These are phyloP conservation scores for Penicillium arizonense DNA, from an alignment of 495 filamentous ascomycete genomes.

Conservation along the genomic window DNA sequence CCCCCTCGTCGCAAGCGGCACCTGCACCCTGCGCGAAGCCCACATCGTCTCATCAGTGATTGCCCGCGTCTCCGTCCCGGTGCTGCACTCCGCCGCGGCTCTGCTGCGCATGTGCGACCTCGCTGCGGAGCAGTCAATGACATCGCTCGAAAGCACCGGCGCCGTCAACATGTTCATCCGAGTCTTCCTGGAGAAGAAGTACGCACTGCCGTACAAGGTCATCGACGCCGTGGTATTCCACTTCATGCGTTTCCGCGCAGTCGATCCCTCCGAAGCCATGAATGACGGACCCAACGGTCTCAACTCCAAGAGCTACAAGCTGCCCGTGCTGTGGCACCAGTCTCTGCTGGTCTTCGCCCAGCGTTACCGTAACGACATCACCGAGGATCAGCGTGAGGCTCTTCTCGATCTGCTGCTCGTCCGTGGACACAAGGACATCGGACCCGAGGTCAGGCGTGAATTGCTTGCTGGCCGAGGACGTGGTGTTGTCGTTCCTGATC, in stretches of 20 bases:
- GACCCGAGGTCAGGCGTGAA: conserved; percentile 88
- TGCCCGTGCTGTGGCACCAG: conserved; percentile 92
- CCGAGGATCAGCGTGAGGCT: conserved; percentile 90
- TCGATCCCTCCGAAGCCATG: conserved; percentile 46
- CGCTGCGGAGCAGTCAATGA: conserved; percentile 77
- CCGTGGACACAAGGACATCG: conserved; percentile 84
- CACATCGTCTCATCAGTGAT: conserved; percentile 85
- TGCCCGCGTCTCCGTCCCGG: conserved; percentile 75
- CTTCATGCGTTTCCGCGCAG: conserved; percentile 81
- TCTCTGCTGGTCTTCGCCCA: conserved; percentile 86
- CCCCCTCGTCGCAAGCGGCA: conserved; percentile 72
- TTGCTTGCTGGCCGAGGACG: conserved; percentile 84
- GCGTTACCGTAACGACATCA: conserved; percentile 89
- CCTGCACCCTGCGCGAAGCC: conserved; percentile 86
- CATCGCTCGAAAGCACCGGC: conserved; percentile 71
- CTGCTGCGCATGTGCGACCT: conserved; percentile 91
- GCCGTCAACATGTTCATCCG: conserved; percentile 93
- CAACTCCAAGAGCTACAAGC: conserved; percentile 51
- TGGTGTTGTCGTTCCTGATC: conserved; percentile 65
- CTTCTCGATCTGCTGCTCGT: conserved; percentile 84
- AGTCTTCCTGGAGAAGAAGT: conserved; percentile 91
- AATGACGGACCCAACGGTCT: conserved; percentile 37
- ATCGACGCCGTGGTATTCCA: conserved; percentile 95
- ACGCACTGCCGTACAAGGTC: conserved; percentile 91
- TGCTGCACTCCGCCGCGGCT: conserved; percentile 89